phyloP scores from a whole-genome alignment of 2,329 filamentous ascomycete species.

The Monosporascus sp. region DNA sequence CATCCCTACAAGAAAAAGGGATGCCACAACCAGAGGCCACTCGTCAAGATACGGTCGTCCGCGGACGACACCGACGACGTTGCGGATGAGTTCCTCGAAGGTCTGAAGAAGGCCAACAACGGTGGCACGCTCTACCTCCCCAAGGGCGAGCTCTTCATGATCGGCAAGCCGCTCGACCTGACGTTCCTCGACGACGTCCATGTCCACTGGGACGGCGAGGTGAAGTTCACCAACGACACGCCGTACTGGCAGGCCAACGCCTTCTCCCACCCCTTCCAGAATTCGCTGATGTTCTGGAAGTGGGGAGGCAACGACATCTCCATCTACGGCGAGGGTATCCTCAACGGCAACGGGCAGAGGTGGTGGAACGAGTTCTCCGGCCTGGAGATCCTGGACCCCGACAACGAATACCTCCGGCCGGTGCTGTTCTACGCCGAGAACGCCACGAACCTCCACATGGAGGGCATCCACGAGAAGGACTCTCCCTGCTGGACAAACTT shows the following conservation, averaged over 20 bases:
- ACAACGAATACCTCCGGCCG: conserved; percentile 52
- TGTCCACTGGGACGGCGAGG: conserved; percentile 52
- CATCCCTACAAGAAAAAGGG: conserved; percentile 27
- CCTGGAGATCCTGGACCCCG: conserved; percentile 41
- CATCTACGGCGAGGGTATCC: conserved; percentile 50
- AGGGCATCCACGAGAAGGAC: conserved; percentile 54
- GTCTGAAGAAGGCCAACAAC: conserved; percentile 49
- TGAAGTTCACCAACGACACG: conserved; percentile 40
- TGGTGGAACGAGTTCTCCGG: conserved; percentile 39
- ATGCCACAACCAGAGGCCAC: conserved; percentile 15
- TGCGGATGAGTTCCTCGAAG: conserved; percentile 48
- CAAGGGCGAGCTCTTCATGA: conserved; percentile 48
- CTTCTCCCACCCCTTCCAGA: conserved; percentile 36
- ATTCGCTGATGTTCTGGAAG: conserved; percentile 57
- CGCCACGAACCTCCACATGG: conserved; percentile 50
- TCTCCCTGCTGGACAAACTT: conserved; percentile 62
- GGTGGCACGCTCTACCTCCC: conserved; percentile 52
- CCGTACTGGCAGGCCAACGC: conserved; percentile 37
- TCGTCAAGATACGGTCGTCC: conserved; percentile 47
- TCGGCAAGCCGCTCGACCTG: conserved; percentile 53
- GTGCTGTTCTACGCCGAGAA: conserved; percentile 59
- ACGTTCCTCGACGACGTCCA: conserved; percentile 54
- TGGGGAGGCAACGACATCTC: conserved; percentile 58
- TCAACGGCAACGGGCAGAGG: conserved; percentile 49
- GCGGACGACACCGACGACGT: conserved; percentile 50